Percentiles rank a stretch among this genome's conserved stretches.
Conservation (phyloP, 768 basidiomycete genomes). For the Collybia nuda region DNA sequence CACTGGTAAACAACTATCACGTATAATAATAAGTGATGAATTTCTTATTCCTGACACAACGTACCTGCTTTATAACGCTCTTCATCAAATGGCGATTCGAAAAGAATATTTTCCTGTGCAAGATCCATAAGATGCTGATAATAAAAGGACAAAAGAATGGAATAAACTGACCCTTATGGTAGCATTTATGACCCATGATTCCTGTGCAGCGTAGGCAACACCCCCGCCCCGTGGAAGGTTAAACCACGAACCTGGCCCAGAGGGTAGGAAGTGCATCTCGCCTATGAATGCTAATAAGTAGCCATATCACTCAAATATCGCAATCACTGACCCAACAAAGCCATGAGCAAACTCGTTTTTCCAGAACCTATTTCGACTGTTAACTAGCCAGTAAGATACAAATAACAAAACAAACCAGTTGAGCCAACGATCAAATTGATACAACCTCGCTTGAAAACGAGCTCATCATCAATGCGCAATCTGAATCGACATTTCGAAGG, state of each 20-base stretch:
- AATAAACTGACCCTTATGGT: constrained; percentile 52
- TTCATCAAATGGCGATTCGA: constrained; percentile 74
- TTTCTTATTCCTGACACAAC: background rate
- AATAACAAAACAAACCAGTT: constrained; percentile 31
- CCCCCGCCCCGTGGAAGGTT: constrained; percentile 67
- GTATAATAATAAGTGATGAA: background rate
- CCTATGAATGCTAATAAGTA: constrained; percentile 23
- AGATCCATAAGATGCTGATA: background rate
- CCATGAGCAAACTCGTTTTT: constrained; percentile 66
- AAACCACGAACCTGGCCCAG: constrained; percentile 56
- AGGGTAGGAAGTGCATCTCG: constrained; percentile 65
- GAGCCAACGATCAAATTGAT: constrained; percentile 61
- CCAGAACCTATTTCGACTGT: constrained; percentile 32
- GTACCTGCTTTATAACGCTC: constrained; percentile 63
- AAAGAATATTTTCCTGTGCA: constrained; percentile 74
- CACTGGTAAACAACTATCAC: constrained; percentile 63
- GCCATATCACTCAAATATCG: background rate
- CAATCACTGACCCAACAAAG: constrained; percentile 39
- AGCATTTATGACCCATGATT: constrained; percentile 82
- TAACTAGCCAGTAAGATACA: no score
- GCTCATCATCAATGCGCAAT: constrained; percentile 48
- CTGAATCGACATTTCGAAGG: constrained; percentile 45
- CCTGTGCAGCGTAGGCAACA: constrained; percentile 79
- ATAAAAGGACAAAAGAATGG: no score
- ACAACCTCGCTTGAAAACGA: constrained; percentile 49